These are phyloP conservation scores for Stachybotrys echinatus DNA, from an alignment of 2,329 filamentous ascomycete genomes.

Conservation along the genomic window DNA sequence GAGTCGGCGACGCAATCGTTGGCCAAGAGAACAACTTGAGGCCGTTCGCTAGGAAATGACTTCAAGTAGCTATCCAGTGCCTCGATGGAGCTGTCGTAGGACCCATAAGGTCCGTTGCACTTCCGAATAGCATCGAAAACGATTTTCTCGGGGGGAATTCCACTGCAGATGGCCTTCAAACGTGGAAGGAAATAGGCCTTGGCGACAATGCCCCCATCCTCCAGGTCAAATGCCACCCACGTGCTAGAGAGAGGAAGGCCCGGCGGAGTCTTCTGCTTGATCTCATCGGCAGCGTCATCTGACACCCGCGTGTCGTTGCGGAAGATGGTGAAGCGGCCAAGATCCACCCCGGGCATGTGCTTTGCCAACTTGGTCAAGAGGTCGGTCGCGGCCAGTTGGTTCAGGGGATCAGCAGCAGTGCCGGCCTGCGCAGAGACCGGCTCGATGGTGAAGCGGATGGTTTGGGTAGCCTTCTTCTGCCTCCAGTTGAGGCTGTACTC, in stretches of 20 bases:
- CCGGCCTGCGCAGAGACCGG: not conserved
- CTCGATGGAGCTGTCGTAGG: not conserved
- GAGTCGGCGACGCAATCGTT: not conserved
- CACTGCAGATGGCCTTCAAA: not conserved
- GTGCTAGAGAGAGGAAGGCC: not conserved
- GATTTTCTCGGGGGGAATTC: not conserved
- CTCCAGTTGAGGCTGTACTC: not conserved
- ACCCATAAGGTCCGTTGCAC: not conserved
- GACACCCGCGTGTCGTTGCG: not conserved
- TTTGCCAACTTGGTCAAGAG: not conserved
- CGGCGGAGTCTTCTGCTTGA: not conserved
- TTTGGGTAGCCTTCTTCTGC: not conserved
- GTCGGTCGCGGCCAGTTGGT: not conserved
- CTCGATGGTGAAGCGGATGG: not conserved
- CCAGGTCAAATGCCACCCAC: not conserved
- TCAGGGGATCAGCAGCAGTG: not conserved
- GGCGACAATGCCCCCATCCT: not conserved
- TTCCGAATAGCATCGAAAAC: not conserved
- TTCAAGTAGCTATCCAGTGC: not conserved
- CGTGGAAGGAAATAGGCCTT: not conserved
- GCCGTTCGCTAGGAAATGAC: not conserved
- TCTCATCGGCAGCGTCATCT: not conserved
- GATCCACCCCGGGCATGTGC: not conserved
- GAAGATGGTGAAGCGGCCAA: not conserved
- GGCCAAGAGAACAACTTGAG: not conserved